phyloP scores from a whole-genome alignment of 2,329 filamentous ascomycete genomes.

The Pestalotiopsis sp. region DNA sequence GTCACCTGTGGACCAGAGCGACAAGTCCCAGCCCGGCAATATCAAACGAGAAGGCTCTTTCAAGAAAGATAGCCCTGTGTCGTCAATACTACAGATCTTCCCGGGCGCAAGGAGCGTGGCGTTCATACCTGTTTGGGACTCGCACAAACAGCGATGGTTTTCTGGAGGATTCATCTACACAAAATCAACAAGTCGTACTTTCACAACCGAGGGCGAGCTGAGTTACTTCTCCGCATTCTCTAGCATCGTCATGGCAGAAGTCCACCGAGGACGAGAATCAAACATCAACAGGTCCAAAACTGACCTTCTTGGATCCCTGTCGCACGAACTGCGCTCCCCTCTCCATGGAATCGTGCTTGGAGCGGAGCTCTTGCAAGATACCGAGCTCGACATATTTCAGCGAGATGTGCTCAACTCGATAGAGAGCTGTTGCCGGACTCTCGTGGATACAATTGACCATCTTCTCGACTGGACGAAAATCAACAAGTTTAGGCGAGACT shows the following conservation, averaged over 20 bases:
- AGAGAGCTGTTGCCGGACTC: slow-evolving; percentile 51
- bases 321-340: slow-evolving; percentile 62
- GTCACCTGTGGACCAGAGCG: background rate
- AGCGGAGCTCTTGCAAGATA: slow-evolving; percentile 55
- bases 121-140: slow-evolving; percentile 52
- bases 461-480: slow-evolving; percentile 59
- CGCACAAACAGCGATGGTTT: slow-evolving; percentile 48
- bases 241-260: slow-evolving; percentile 57
- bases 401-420: slow-evolving; percentile 50
- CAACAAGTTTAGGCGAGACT: slow-evolving; percentile 36
- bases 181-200: slow-evolving; percentile 39
- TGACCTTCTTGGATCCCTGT: slow-evolving; percentile 61
- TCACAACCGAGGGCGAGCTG: slow-evolving; percentile 49
- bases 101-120: slow-evolving; percentile 47
- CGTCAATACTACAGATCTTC: slow-evolving; percentile 30
- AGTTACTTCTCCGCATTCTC: slow-evolving; percentile 53
- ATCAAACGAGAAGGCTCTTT: background rate
- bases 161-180: slow-evolving; percentile 54
- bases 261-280: slow-evolving; percentile 44
- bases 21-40: no score
- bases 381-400: slow-evolving; percentile 47
- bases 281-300: slow-evolving; percentile 50
- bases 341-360: slow-evolving; percentile 61
- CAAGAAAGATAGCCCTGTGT: background rate
- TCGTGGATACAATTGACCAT: slow-evolving; percentile 57